Evolutionary conservation across 2,329 filamentous ascomycete species (phyloP).

Genomic region (Fusarium illudens): DNA sequence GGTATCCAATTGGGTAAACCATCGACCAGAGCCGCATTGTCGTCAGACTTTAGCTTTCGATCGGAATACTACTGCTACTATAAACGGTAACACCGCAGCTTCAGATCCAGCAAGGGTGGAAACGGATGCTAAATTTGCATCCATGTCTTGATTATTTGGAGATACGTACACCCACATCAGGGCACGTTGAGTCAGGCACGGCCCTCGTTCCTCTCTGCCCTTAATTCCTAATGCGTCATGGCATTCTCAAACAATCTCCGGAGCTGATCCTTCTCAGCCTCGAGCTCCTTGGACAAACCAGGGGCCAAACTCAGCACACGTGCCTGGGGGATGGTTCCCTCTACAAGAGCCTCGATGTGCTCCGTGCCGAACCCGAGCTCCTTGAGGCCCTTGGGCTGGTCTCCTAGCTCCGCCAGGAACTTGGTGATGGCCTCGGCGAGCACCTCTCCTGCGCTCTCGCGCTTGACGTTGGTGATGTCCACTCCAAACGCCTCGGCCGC

Average conservation of each 20-base stretch:
- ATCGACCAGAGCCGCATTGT: neutral
- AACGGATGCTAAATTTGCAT: neutral
- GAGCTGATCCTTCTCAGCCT: conserved; percentile 76
- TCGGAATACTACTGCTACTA: neutral
- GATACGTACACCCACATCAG: conserved; percentile 18
- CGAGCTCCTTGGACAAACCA: conserved; percentile 74
- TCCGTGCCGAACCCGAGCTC: conserved; percentile 79
- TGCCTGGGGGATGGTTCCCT: conserved; percentile 92
- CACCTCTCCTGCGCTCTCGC: conserved; percentile 88
- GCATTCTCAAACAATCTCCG: conserved; percentile 72
- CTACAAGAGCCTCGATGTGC: conserved; percentile 84
- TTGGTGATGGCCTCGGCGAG: conserved; percentile 81
- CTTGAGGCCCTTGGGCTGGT: conserved; percentile 88
- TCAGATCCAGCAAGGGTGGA: neutral
- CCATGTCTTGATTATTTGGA: neutral
- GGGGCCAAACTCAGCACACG: conserved; percentile 93
- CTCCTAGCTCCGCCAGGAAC: conserved; percentile 85
- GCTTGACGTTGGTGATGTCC: conserved; percentile 86
- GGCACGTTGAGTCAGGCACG: conserved; percentile 31
- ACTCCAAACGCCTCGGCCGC: conserved; percentile 92
- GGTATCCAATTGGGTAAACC: neutral
- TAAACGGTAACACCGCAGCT: neutral
- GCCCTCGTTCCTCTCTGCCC: conserved; percentile 6
- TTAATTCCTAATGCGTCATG: conserved; percentile 49
- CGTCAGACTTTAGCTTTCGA: neutral